Conservation (phyloP, 805 yeast species). For the Candida corydali region DNA sequence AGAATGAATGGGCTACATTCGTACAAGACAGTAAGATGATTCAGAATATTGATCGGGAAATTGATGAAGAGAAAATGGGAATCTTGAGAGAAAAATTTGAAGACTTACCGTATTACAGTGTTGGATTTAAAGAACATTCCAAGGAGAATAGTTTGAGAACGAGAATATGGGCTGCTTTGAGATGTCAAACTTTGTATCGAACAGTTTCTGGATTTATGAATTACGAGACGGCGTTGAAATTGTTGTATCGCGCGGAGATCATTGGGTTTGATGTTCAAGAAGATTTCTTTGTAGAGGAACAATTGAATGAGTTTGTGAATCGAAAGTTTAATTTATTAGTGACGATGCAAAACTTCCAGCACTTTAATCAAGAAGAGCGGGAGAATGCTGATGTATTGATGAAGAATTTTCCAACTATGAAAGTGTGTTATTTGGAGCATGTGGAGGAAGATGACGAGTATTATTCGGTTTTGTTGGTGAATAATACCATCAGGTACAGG, state of each 20-base stretch:
- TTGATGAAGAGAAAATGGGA: slow-evolving; percentile 9
- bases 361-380: slow-evolving; percentile 53
- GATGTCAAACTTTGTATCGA: slow-evolving; percentile 80
- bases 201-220: slow-evolving; percentile 84
- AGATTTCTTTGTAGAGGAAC: slow-evolving; percentile 15
- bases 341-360: slow-evolving; percentile 81
- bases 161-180: slow-evolving; percentile 80
- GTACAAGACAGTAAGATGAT: slow-evolving; percentile 62
- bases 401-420: slow-evolving; percentile 66
- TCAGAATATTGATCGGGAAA: slow-evolving; percentile 4
- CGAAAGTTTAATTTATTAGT: slow-evolving; percentile 78
- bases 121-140: slow-evolving; percentile 67
- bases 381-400: slow-evolving; percentile 68
- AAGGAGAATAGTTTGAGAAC: slow-evolving; percentile 67
- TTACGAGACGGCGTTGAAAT: slow-evolving; percentile 66
- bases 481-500: slow-evolving; percentile 39
- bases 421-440: slow-evolving; percentile 50
- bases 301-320: slow-evolving; percentile 46
- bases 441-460: slow-evolving; percentile 35
- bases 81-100: slow-evolving; percentile 34
- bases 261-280: slow-evolving; percentile 36
- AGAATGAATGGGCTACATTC: slow-evolving; percentile 77
- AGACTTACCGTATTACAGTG: slow-evolving; percentile 65
- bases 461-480: slow-evolving; percentile 60
- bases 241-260: slow-evolving; percentile 65